Conservation (phyloP, 2,329 filamentous ascomycete species). For the Ascochyta fabae region DNA sequence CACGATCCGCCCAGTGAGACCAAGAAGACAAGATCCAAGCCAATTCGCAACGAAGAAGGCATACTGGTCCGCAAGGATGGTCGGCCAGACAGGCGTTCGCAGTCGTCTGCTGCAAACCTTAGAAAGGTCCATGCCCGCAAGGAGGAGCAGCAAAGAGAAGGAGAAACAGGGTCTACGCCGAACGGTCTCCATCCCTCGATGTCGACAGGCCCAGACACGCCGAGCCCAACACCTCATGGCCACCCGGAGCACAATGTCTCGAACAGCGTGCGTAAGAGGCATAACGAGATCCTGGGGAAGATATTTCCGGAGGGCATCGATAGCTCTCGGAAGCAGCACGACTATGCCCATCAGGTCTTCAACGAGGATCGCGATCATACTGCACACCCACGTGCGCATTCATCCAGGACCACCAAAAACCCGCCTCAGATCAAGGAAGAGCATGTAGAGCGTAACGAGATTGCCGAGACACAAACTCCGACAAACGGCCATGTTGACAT, state of each 20-base stretch:
- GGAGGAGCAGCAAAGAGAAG: constrained; percentile 43
- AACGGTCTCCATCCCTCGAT: constrained; percentile 23
- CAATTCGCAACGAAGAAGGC: constrained; percentile 57
- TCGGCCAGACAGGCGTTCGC: constrained; percentile 58
- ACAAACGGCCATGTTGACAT: constrained; percentile 32
- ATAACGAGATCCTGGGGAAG: constrained; percentile 44
- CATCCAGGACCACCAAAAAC: constrained; percentile 9
- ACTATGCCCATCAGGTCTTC: constrained; percentile 43
- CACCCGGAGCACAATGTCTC: constrained; percentile 20
- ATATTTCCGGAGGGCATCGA: constrained; percentile 49
- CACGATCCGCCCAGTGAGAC: constrained; percentile 22
- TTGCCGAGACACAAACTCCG: constrained; percentile 21
- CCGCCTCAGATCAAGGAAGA: constrained; percentile 34
- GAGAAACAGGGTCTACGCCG: constrained; percentile 35
- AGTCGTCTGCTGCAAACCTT: constrained; percentile 60
- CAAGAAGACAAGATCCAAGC: constrained; percentile 60
- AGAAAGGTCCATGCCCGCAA: constrained; percentile 59
- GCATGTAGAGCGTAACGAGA: constrained; percentile 19
- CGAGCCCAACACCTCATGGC: constrained; percentile 33
- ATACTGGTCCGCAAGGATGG: constrained; percentile 60
- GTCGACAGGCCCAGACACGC: constrained; percentile 30
- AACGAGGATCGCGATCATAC: constrained; percentile 37
- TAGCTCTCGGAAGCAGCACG: constrained; percentile 39
- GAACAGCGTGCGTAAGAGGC: constrained; percentile 37
- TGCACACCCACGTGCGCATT: constrained; percentile 28